A percentile compares a stretch with the other conserved stretches of the same genome.
phyloP scores from a whole-genome alignment of 352 stramenopile species.

The Globisporangium lucens region DNA sequence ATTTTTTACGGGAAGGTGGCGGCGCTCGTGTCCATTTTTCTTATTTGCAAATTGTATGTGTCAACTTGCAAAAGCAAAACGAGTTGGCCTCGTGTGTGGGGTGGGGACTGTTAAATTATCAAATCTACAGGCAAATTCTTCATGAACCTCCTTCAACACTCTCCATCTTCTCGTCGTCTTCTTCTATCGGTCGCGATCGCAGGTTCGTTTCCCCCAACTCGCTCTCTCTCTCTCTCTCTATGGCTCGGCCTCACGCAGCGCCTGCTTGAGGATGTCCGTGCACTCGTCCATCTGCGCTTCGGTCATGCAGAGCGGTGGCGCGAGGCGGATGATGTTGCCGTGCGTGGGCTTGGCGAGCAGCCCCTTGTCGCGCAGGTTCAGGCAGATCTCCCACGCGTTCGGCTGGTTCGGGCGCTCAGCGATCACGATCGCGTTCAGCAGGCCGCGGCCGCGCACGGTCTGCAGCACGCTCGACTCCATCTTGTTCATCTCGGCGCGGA shows the following conservation, averaged over 20 bases:
- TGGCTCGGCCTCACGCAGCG: slow-evolving; percentile 56
- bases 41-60: not conserved
- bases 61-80: not conserved
- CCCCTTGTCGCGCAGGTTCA: slow-evolving; percentile 94
- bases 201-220: too few relatives aligned
- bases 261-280: slow-evolving; percentile 79
- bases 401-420: slow-evolving; percentile 83
- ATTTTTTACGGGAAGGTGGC: not conserved
- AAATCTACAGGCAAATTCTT: not conserved
- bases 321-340: slow-evolving; percentile 97
- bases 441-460: slow-evolving; percentile 91
- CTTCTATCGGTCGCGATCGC: not conserved
- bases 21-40: not conserved
- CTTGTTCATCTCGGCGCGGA: slow-evolving; percentile 87
- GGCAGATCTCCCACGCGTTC: slow-evolving; percentile 94
- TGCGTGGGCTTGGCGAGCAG: slow-evolving; percentile 99
- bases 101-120: not conserved
- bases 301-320: slow-evolving; percentile 94
- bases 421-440: slow-evolving; percentile 99
- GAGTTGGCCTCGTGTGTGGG: not conserved
- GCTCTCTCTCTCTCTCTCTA: slow-evolving; percentile 28
- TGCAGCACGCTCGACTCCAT: slow-evolving; percentile 68
- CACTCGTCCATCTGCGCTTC: slow-evolving; percentile 93
- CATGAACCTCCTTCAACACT: not conserved
- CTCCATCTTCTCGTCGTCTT: not conserved